Conservation (phyloP, 1,139 yeast genomes). For the Yamadazyma friedrichii region DNA sequence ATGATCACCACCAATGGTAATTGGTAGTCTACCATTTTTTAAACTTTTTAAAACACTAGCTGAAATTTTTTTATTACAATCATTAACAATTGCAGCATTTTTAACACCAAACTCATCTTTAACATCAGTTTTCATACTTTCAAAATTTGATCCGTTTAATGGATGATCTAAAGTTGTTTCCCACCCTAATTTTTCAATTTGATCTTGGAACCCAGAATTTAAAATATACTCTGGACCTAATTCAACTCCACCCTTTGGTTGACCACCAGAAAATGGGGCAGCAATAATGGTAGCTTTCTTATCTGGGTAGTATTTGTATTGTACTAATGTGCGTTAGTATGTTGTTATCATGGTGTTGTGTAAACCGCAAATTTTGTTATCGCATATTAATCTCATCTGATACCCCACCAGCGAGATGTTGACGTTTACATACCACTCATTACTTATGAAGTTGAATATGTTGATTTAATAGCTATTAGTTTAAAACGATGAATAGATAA, state of each 20-base stretch:
- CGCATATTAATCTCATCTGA: background rate
- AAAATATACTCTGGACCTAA: slow-evolving; percentile 84
- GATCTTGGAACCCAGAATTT: slow-evolving; percentile 66
- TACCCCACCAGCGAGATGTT: background rate
- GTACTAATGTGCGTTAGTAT: slow-evolving; percentile 2
- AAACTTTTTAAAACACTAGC: slow-evolving; percentile 56
- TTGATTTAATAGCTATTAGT: no score
- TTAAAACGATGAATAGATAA: no score
- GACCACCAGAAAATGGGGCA: slow-evolving; percentile 97
- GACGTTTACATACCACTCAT: background rate
- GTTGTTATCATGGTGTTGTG: background rate
- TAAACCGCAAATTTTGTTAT: background rate
- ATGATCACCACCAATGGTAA: slow-evolving; percentile 96
- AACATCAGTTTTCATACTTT: slow-evolving; percentile 35
- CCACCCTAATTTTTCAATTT: slow-evolving; percentile 75
- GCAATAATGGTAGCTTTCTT: slow-evolving; percentile 63
- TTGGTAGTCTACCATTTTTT: slow-evolving; percentile 57
- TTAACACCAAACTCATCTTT: slow-evolving; percentile 60
- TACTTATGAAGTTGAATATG: no score
- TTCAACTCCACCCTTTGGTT: slow-evolving; percentile 90
- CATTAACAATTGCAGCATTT: slow-evolving; percentile 75
- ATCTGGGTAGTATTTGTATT: slow-evolving; percentile 52
- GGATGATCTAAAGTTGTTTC: slow-evolving; percentile 56
- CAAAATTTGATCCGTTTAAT: slow-evolving; percentile 49
- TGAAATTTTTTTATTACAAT: slow-evolving; percentile 64